A percentile compares a stretch with the other conserved stretches of the same genome.
Evolutionary conservation across 345 rosid species (phyloP).

Genomic region (Lumnitzera racemosa): DNA sequence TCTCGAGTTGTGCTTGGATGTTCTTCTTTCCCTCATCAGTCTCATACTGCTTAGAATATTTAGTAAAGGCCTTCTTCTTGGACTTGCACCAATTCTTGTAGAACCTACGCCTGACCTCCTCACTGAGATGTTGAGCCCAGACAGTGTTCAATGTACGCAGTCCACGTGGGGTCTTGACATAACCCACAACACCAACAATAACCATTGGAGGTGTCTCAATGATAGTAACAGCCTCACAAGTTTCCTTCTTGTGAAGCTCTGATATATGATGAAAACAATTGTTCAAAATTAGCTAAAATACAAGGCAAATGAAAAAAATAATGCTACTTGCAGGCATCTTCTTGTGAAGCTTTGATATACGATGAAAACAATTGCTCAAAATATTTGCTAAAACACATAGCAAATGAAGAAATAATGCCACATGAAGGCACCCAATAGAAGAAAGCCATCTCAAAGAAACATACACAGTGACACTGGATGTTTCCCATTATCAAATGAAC

Average conservation of each 20-base stretch:
- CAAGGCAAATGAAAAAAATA: background rate
- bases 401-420: no score
- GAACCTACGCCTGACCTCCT: conserved; percentile 74
- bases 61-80: conserved; percentile 83
- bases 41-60: conserved; percentile 50
- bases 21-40: conserved; percentile 62
- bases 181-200: conserved; percentile 79
- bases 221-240: conserved; percentile 82
- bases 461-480: no score
- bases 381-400: no score
- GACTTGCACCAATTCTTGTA: conserved; percentile 85
- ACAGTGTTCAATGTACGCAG: conserved; percentile 66
- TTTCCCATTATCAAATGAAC: no score
- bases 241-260: conserved; percentile 95
- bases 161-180: conserved; percentile 71
- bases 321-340: no score
- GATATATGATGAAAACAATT: background rate
- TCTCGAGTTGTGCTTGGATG: conserved; percentile 65
- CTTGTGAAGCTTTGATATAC: no score
- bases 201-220: conserved; percentile 83
- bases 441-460: no score
- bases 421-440: no score
- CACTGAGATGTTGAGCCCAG: conserved; percentile 87
- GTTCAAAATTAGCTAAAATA: background rate
- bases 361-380: no score